Base-by-base conservation (phyloP, 331 rosid species). In the Quercus tomentella region DNA sequence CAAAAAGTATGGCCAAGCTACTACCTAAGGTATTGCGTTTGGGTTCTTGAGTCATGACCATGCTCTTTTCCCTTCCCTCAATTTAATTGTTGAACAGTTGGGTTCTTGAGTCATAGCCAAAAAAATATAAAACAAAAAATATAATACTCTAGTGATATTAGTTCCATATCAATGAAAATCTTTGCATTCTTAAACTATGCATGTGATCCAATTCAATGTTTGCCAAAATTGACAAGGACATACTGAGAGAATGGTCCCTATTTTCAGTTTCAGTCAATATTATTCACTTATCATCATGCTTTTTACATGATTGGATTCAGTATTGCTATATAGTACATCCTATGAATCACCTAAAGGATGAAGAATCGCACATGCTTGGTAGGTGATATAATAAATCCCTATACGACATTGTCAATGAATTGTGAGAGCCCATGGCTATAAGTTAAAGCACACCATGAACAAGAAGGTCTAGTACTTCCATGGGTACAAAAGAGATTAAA, bases 171-270 rank as follows among this genome's bases (percentile, higher is more conserved):
- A 2, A 61, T 61, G 31, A 1, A 23, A 12, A 5, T 4, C 30
- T 51, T 52, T 57, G 72, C 12, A 9, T 77, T 68, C 28, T 56
- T 58, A 74, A 67, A 68, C 66, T 7, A 67, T 62, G 78, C 91
- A 86, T 70, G 87, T 80, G 85, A 62, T 56, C 56, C 68, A 75
- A 84, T 82, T 89, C 58, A 87, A 76, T 75, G 75, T 76, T 61
- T 43, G 37, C 4, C 23, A 74, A 21, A 28, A 68, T 70, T 77
- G 92, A 84, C 73, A 81, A 71, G 75, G 89, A 89, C 84, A 56
- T 30, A 1, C 51, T 57, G 15, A 55, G 15, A 28, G 16, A 66
- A 66, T 66, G 71, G 71, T 66, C 71, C 71, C 71, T 16, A 33
- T 8, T 65, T 65, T 7, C 70, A 6, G 21, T 17, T 66, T 22